phyloP scores from a whole-genome alignment of 2,329 filamentous ascomycete genomes.

The Thermomyces lanuginosus region DNA sequence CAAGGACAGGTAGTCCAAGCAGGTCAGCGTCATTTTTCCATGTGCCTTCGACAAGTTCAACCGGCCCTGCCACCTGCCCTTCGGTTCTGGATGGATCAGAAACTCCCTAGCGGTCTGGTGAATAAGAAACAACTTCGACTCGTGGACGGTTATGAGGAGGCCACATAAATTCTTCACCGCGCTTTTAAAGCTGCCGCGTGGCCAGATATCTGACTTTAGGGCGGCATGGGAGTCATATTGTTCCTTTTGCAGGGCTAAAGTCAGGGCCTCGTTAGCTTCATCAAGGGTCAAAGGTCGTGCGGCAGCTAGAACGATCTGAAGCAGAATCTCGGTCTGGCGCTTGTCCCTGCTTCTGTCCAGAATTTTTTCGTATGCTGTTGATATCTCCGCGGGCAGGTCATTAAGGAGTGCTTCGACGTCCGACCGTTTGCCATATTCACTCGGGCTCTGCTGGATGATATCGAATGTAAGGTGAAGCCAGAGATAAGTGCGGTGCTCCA shows the following conservation, averaged over 20 bases:
- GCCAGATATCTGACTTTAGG: conserved; percentile 8
- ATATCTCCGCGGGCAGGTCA: conserved; percentile 7
- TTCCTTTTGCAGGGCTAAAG: not conserved
- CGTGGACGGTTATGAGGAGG: conserved; percentile 20
- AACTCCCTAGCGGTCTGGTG: conserved; percentile 29
- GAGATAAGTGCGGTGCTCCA: conserved; percentile 24
- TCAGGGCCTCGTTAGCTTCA: conserved; percentile 1
- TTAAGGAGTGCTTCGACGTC: conserved; percentile 1
- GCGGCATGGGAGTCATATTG: not conserved
- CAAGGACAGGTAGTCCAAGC: conserved; percentile 1
- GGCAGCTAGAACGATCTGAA: conserved; percentile 1
- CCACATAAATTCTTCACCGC: conserved; percentile 18
- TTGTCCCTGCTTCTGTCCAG: conserved; percentile 4
- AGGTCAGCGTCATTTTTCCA: conserved; percentile 2
- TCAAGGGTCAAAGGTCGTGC: not conserved
- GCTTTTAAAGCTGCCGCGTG: conserved; percentile 5
- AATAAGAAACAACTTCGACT: conserved; percentile 21
- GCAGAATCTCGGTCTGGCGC: conserved; percentile 1
- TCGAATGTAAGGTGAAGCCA: conserved; percentile 15
- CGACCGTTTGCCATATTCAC: conserved; percentile 1
- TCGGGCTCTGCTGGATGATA: conserved; percentile 4
- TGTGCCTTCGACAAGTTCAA: not conserved
- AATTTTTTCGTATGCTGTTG: conserved; percentile 10
- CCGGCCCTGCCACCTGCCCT: no score
- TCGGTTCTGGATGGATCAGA: conserved; percentile 9